Evolutionary conservation across 2,329 filamentous ascomycete genomes (phyloP), one percentile per base, ranked within the genome.

Genomic region (Coniochaeta prunicola): DNA sequence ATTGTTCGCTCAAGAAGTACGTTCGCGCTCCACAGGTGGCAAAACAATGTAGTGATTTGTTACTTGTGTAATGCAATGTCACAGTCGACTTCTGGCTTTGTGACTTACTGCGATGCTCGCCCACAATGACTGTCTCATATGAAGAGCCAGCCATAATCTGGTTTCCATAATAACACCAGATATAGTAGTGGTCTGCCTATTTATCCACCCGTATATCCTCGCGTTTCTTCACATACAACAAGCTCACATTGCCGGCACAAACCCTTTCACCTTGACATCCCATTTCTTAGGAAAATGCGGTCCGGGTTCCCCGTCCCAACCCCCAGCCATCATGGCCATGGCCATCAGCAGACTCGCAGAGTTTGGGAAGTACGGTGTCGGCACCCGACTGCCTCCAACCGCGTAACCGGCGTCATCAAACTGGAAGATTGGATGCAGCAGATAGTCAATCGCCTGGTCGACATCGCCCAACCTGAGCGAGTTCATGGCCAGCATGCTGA

Each of bases 351-450:
- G 69, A 1, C 74, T 74, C 2, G 77, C 74, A 36, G 76, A 74
- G 21, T 76, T 77, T 0, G 82, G 82, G 59, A 85, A 82, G 67
- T 85, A 85, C 10, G 82, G 82, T 30, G 82, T 84, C 1, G 81
- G 74, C 9, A 83, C 82, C 45, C 77, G 72, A 4, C 73, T 70
- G 0, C 80, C 80, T 6, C 81, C 81, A 4, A 80, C 68, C 0
- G 80, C 77, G 67, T 83, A 82, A 1, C 82, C 81, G 1, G 81
- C 76, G 63, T 82, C 81, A 69, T 85, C 81, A 65, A 85, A 84
- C 45, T 70, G 66, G 58, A 81, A 84, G 26, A 77, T 71, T 1
- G 73, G 69, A 67, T 85, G 72, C 24, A 85, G 65, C 17, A 83
- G 67, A 65, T 77, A 77, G 21, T 67, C 68, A 4, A 76, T 60